Conservation (phyloP, 257 asterid species). For the Primulina eburnea region DNA sequence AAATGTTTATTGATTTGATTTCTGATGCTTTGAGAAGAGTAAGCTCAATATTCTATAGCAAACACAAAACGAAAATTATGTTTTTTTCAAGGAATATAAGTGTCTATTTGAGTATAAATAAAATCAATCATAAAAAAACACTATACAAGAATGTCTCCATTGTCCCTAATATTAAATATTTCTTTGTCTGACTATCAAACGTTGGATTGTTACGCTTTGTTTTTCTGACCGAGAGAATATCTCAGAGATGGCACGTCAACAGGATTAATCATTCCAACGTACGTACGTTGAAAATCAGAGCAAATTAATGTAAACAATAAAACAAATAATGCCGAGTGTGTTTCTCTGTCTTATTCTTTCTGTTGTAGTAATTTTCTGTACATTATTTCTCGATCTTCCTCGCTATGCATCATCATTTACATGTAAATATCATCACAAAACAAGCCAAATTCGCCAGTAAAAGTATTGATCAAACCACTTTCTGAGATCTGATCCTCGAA, state of each 20-base stretch:
- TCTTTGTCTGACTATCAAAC: background rate
- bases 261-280: too few species aligned
- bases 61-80: too few species aligned
- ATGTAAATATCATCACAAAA: conserved; percentile 34
- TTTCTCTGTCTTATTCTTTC: background rate
- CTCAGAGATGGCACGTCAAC: too few species aligned
- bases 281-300: too few species aligned
- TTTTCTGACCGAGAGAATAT: background rate
- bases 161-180: too few species aligned
- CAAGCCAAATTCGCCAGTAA: conserved; percentile 43
- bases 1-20: background rate
- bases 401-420: conserved; percentile 23
- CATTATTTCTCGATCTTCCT: conserved; percentile 28
- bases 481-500: conserved; percentile 47
- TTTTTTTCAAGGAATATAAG: too few species aligned
- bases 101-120: too few species aligned
- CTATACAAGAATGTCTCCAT: too few species aligned
- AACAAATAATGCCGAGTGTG: too few species aligned
- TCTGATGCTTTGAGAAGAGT: background rate
- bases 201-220: background rate
- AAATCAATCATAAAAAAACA: too few species aligned
- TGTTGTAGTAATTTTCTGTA: too few species aligned
- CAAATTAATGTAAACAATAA: too few species aligned
- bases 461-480: conserved; percentile 34
- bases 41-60: background rate